These are phyloP conservation scores for Dactylis glomerata DNA, from an alignment of 176 grass and related monocot species.

Conservation along the genomic window DNA sequence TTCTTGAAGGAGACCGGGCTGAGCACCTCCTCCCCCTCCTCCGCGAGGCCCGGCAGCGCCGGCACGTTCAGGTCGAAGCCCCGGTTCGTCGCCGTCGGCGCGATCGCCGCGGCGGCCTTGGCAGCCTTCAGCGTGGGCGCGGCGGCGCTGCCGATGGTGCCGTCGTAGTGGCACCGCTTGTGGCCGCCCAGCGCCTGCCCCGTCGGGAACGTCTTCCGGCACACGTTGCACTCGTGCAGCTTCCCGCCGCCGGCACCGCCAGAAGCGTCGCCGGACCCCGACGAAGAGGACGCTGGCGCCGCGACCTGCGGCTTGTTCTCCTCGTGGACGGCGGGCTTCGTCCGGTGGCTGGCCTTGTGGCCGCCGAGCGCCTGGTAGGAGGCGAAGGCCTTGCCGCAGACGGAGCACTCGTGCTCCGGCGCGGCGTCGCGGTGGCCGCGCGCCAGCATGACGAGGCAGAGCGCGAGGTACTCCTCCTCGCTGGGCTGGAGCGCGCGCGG, in stretches of 20 bases:
- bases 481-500: constrained; percentile 21
- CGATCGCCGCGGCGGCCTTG: background rate
- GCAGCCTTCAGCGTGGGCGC: background rate
- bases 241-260: background rate
- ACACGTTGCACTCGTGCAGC: constrained; percentile 70
- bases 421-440: constrained; percentile 31
- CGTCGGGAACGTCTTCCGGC: constrained; percentile 70
- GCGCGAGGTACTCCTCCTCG: constrained; percentile 75
- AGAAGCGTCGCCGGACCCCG: background rate
- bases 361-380: constrained; percentile 91
- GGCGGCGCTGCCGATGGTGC: constrained; percentile 50
- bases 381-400: constrained; percentile 81
- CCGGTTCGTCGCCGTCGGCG: background rate
- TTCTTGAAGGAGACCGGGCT: constrained; percentile 84
- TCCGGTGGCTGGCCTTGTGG: constrained; percentile 86
- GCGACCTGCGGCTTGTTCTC: background rate
- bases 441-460: constrained; percentile 78
- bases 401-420: constrained; percentile 60
- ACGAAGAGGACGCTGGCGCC: constrained; percentile 8
- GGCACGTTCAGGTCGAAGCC: constrained; percentile 83
- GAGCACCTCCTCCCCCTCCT: constrained; percentile 79
- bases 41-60: constrained; percentile 38
- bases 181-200: constrained; percentile 90
- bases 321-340: constrained; percentile 7
- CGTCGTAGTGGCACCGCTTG: constrained; percentile 88